phyloP scores from a whole-genome alignment of 306 rosid species.

The Inga laurina region DNA sequence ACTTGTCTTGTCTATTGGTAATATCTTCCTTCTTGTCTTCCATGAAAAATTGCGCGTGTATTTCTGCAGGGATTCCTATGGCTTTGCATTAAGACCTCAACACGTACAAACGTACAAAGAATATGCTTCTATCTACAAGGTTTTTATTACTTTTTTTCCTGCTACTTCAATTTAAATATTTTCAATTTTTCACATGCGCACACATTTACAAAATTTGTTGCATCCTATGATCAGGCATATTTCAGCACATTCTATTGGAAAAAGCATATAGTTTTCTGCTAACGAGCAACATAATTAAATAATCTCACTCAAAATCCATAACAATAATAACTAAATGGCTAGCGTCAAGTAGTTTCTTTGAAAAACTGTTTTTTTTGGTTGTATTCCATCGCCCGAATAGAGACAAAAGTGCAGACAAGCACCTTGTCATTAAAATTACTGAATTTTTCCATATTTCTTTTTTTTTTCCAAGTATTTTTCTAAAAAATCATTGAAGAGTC shows the following conservation, averaged over 20 bases:
- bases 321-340: not conserved
- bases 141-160: slow-evolving; percentile 30
- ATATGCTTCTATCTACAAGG: slow-evolving; percentile 76
- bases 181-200: not conserved
- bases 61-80: slow-evolving; percentile 76
- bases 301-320: not conserved
- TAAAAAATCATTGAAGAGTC: not conserved
- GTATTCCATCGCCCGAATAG: slow-evolving; percentile 1
- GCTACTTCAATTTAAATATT: not conserved
- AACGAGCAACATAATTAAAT: slow-evolving; percentile 1
- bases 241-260: slow-evolving; percentile 10
- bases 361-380: not conserved
- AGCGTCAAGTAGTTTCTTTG: not conserved
- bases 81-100: slow-evolving; percentile 97
- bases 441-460: not conserved
- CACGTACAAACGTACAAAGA: slow-evolving; percentile 70
- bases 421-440: slow-evolving; percentile 12
- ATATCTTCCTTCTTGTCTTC: not conserved
- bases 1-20: not conserved
- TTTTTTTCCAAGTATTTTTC: not conserved
- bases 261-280: not conserved
- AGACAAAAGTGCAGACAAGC: not conserved
- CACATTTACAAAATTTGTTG: not conserved
- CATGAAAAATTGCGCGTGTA: not conserved
- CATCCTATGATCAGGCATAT: not conserved